Evolutionary conservation across 352 stramenopile genomes (phyloP).

Genomic region (Phytophthora citrophthora): DNA sequence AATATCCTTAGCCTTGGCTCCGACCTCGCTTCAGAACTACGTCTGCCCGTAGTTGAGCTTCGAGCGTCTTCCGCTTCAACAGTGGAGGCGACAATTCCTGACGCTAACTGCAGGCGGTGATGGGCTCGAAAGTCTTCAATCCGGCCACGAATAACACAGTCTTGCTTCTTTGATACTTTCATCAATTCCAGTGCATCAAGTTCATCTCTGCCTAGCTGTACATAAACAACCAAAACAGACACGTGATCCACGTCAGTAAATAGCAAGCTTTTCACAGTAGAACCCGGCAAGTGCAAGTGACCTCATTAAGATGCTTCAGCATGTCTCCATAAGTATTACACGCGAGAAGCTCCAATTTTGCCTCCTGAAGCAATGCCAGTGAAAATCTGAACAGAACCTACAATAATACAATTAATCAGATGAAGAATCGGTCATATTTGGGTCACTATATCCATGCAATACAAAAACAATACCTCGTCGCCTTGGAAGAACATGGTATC

Average conservation of each 20-base stretch:
- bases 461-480: constrained; percentile 59
- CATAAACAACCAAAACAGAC: background rate
- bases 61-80: constrained; percentile 54
- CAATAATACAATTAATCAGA: background rate
- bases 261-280: background rate
- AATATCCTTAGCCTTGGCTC: constrained; percentile 68
- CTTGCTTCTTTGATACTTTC: constrained; percentile 61
- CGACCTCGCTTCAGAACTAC: constrained; percentile 47
- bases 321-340: constrained; percentile 82
- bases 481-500: constrained; percentile 85
- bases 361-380: constrained; percentile 73
- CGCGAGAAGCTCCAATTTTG: constrained; percentile 60
- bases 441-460: background rate
- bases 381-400: constrained; percentile 83
- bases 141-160: constrained; percentile 67
- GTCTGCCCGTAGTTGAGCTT: constrained; percentile 32
- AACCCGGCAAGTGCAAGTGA: constrained; percentile 16
- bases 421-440: background rate
- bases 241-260: constrained; percentile 1
- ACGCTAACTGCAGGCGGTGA: constrained; percentile 81
- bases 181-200: constrained; percentile 58
- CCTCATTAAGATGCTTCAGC: constrained; percentile 82
- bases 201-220: constrained; percentile 62
- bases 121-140: constrained; percentile 88
- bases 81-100: constrained; percentile 76